phyloP scores from a whole-genome alignment of 352 stramenopile genomes.

The Phytophthora ramorum region DNA sequence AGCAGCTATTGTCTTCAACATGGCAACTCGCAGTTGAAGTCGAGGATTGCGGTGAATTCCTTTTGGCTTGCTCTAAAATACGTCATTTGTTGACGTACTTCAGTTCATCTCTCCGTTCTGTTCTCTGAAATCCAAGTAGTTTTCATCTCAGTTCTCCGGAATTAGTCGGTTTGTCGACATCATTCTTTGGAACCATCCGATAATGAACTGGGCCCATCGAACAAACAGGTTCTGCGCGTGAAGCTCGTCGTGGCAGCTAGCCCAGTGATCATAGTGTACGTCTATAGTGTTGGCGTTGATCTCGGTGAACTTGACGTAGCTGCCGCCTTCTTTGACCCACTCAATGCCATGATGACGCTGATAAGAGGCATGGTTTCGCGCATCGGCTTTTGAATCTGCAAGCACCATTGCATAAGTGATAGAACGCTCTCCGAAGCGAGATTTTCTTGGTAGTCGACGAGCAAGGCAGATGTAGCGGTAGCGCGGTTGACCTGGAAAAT shows the following conservation, averaged over 20 bases:
- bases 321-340: conserved; percentile 40
- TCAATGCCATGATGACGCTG: conserved; percentile 12
- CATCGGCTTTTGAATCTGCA: conserved; percentile 32
- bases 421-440: conserved; percentile 10
- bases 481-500: background rate
- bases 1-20: too few species aligned
- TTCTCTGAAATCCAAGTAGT: too few species aligned
- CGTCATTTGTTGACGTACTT: too few species aligned
- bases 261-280: conserved; percentile 37
- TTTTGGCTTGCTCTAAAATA: too few species aligned
- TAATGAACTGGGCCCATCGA: background rate
- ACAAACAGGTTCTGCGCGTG: background rate
- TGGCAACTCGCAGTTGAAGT: too few species aligned
- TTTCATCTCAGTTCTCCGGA: background rate
- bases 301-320: conserved; percentile 31
- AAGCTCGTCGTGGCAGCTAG: conserved; percentile 30
- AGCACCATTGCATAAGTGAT: conserved; percentile 35
- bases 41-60: too few species aligned
- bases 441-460: background rate
- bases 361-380: conserved; percentile 30
- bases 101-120: too few species aligned
- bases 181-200: background rate
- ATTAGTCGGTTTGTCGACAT: background rate
- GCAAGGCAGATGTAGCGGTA: background rate
- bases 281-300: conserved; percentile 35